Evolutionary conservation across 2,329 filamentous ascomycete species (phyloP), one percentile per base, ranked within the genome.

Genomic region (Verticillium klebahnii): DNA sequence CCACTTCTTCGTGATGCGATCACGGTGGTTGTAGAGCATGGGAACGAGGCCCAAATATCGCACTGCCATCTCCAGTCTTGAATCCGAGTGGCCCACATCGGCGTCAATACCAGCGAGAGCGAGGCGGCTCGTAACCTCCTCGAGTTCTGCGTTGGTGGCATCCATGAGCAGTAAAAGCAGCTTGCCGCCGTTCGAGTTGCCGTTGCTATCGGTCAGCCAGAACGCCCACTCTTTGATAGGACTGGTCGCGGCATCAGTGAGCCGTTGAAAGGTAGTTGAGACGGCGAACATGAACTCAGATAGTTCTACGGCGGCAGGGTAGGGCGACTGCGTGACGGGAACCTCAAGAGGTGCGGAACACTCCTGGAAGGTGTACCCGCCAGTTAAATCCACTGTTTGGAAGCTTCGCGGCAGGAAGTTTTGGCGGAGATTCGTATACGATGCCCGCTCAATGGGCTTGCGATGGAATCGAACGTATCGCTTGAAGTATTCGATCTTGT

Each of bases 201-300:
- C 83, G 57, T 78, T 77, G 62, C 81, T 79, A 68, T 86, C 81
- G 2, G 84, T 86, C 63, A 86, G 75, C 84, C 84, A 86, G 71
- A 82, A 85, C 5, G 81, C 78, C 84, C 84, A 86, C 69, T 86
- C 84, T 64, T 82, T 80, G 58, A 85, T 79, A 0, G 83, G 81
- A 59, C 76, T 81, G 2, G 80, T 85, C 60, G 77, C 76, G 0
- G 78, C 73, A 64, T 83, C 80, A 68, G 74, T 82, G 67, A 86
- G 81, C 61, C 83, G 75, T 66, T 80, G 75, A 73, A 82, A 85
- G 2, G 83, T 85, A 9, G 84, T 86, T 1, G 84, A 86, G 5
- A 86, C 82, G 50, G 83, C 83, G 64, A 86, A 86, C 70, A 86
- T 80, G 70, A 85, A 83, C 63, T 84, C 81, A 40, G 82, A 82